Conservation (phyloP, 345 rosid genomes). For the Geranium rotundifolium region DNA sequence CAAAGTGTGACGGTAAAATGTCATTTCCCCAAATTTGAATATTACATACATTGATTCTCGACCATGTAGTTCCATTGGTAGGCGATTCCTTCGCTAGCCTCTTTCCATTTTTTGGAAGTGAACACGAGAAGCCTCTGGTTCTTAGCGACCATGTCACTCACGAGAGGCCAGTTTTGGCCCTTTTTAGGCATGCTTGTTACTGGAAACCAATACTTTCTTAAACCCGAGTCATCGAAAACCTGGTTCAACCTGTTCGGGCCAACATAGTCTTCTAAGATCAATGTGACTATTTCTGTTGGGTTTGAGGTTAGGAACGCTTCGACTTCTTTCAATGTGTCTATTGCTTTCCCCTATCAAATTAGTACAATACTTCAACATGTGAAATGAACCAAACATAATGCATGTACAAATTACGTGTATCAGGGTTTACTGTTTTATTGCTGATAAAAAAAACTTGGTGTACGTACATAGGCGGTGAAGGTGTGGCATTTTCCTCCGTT, state of each 20-base stretch:
- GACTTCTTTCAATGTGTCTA: slow-evolving; percentile 40
- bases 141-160: slow-evolving; percentile 49
- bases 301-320: slow-evolving; percentile 52
- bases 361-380: background rate
- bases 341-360: slow-evolving; percentile 38
- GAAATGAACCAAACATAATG: background rate
- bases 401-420: no score
- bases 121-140: slow-evolving; percentile 51
- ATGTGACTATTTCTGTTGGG: slow-evolving; percentile 41
- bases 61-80: slow-evolving; percentile 79
- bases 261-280: slow-evolving; percentile 67
- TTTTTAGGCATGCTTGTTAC: slow-evolving; percentile 44
- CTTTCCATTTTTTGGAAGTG: slow-evolving; percentile 43
- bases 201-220: slow-evolving; percentile 60
- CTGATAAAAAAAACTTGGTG: no score
- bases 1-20: no score
- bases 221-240: slow-evolving; percentile 42
- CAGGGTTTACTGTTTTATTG: no score
- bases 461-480: slow-evolving; percentile 49
- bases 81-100: slow-evolving; percentile 49
- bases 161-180: slow-evolving; percentile 60
- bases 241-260: slow-evolving; percentile 43
- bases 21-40: no score
- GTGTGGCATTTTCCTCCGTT: slow-evolving; percentile 45
- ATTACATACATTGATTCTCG: slow-evolving; percentile 64